phyloP scores from a whole-genome alignment of 1,139 yeast species.

The Debaryomycetaceae sp. region DNA sequence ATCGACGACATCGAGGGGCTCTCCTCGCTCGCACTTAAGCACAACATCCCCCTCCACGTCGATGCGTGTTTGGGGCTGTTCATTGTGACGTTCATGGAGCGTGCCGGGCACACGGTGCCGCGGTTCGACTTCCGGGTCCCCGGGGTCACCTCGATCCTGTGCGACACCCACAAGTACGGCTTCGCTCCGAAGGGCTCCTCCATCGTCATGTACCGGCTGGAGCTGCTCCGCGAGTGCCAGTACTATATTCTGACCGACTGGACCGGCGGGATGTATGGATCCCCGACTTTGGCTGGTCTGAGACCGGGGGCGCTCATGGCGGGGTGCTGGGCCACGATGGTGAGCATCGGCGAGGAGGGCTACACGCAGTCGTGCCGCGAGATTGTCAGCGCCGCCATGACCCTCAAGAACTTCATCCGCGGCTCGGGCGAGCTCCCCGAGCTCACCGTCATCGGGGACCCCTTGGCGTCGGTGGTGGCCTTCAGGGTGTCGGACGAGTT shows the following conservation, averaged over 20 bases:
- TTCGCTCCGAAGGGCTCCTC: constrained; percentile 98
- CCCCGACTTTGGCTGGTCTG: constrained; percentile 95
- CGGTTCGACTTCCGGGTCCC: constrained; percentile 80
- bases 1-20: constrained; percentile 81
- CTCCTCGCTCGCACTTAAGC: constrained; percentile 57
- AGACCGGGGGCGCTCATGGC: constrained; percentile 96
- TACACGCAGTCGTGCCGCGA: constrained; percentile 62
- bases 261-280: constrained; percentile 95
- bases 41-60: constrained; percentile 81
- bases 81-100: constrained; percentile 73
- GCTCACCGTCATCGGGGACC: constrained; percentile 76
- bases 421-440: constrained; percentile 40
- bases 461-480: constrained; percentile 75
- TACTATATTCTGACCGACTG: constrained; percentile 81
- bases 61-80: constrained; percentile 96
- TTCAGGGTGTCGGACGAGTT: constrained; percentile 47
- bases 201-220: constrained; percentile 77
- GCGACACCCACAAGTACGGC: constrained; percentile 97
- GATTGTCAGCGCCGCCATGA: constrained; percentile 63
- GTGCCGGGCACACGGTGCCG: constrained; percentile 46
- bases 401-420: constrained; percentile 51
- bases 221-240: constrained; percentile 68
- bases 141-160: constrained; percentile 96
- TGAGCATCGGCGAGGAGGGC: constrained; percentile 76
- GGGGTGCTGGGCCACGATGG: constrained; percentile 95